Base-by-base conservation (phyloP, 352 stramenopile genomes). In the Globisporangium middletonii region DNA sequence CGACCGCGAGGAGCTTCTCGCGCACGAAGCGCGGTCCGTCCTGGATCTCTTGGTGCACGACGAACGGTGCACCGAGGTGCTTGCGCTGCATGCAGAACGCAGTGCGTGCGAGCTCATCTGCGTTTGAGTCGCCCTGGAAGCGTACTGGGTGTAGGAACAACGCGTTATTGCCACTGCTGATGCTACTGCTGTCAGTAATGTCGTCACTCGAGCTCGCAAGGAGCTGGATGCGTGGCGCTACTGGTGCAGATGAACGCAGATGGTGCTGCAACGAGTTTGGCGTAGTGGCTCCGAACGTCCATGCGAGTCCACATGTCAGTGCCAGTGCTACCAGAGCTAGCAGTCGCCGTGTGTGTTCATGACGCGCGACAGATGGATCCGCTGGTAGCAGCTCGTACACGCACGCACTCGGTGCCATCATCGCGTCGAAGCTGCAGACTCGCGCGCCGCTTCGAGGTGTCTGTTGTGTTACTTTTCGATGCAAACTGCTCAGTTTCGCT, bases 11-110 rank as follows among this genome's bases (percentile, higher is more conserved):
- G 19, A 53, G 48, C 30, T 53, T 19, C 48, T 53, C 49, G 16
- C 16, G 49, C 19, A 44, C 28, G 28, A 44, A 44, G 49, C 30
- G 30, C 16, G 30, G 49, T 12, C 30, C 28, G n/a, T 30, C 30
- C n/a, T 54, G 49, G 15, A 44, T 16, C 19, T 54, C 30, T 15
- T 54, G 49, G 30, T 44, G 30, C 49, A 54, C 49, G 6, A 54
- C 12, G 23, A 54, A 54, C 16, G 30, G 28, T 12, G 18, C 35
- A 1, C 35, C 16, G 49, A 54, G 15, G 49, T 54, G 28, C 48
- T 12, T 15, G 18, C 7, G 27, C 7, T 42, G 28, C 49, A 54
- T 44, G 15, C 49, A 54, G 28, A 54, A 33, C 18, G 28, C 28
- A 12, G 23, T 50, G 23, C 8, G 23, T 0, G 19, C 23, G 12